Evolutionary conservation across 2,329 filamentous ascomycete genomes (phyloP), one percentile per base, ranked within the genome.

Genomic region (Colletotrichum musicola): DNA sequence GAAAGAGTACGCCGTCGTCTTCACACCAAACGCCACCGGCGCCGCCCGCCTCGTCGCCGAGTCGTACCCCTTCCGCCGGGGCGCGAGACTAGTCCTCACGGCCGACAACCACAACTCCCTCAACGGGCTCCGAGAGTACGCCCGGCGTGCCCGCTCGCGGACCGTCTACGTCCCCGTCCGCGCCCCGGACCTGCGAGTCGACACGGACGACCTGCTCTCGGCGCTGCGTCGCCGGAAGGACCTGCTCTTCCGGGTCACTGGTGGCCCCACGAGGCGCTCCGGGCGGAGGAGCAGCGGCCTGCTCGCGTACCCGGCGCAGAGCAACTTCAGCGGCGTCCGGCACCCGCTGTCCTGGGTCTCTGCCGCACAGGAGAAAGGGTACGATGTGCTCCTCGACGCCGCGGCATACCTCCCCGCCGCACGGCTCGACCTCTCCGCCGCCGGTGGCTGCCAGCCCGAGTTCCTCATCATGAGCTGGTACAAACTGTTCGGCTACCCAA

Each of bases 241-340:
- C 44, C 64, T 55, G 12, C 54, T 61, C 9, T 64, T 55, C 27
- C 35, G 22, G 3, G 38, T 35, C 27, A 40, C 49, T 4, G 18
- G 25, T 40, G 40, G 47, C 46, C 30, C 30, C 30, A 9, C 30
- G 9, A 35, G 30, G 30, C 30, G 30, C 9, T 35, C 30, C 30
- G 6, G 7, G 13, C 47, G 47, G 30, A 54, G 55, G 40, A 55
- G 51, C 42, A 70, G 69, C 18, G 79, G 80, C 7, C 74, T 84
- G 18, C 82, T 84, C 67, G 82, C 81, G 4, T 84, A 82, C 71
- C 82, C 82, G 4, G 82, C 81, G 0, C 82, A 84, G 71, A 82
- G 80, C 69, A 84, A 84, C 71, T 83, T 84, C 63, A 79, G 75
- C 56, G 82, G 82, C 38, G 81, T 82, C 3, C 78, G 78, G 0